Evolutionary conservation across 1,284 basidiomycete species (phyloP).

Genomic region (Trametes pubescens): DNA sequence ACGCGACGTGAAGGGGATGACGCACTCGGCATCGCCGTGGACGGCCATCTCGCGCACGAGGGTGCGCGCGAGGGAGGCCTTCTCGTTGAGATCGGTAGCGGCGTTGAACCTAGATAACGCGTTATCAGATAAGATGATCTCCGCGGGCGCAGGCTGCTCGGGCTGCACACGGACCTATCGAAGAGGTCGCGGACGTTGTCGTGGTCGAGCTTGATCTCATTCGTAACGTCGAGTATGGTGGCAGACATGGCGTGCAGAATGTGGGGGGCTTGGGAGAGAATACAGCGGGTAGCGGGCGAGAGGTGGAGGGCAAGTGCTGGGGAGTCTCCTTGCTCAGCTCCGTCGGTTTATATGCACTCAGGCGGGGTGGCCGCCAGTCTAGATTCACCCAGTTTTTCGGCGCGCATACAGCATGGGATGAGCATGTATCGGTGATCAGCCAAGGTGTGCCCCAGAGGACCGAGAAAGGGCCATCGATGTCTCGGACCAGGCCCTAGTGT

Average conservation of each 20-base stretch:
- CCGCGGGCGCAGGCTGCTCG: neutral
- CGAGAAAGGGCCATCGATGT: slow-evolving; percentile 17
- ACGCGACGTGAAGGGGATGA: neutral
- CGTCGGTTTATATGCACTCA: slow-evolving; percentile 12
- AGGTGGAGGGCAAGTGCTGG: neutral
- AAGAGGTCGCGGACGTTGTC: slow-evolving; percentile 42
- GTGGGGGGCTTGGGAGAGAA: neutral
- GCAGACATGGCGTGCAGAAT: slow-evolving; percentile 4
- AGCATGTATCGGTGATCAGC: slow-evolving; percentile 18
- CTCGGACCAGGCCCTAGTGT: neutral
- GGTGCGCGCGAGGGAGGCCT: slow-evolving; percentile 38
- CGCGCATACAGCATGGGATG: slow-evolving; percentile 11
- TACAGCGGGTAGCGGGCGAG: neutral
- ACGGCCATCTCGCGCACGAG: slow-evolving; percentile 41
- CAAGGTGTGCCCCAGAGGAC: neutral
- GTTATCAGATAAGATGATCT: slow-evolving; percentile 16
- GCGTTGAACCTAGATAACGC: slow-evolving; percentile 23
- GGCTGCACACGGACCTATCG: slow-evolving; percentile 21
- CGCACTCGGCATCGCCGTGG: slow-evolving; percentile 40
- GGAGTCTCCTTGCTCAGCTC: neutral
- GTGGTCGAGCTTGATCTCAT: slow-evolving; percentile 41
- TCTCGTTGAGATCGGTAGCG: slow-evolving; percentile 27
- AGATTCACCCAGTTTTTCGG: neutral
- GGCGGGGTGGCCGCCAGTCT: neutral
- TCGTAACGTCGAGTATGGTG: slow-evolving; percentile 32